phyloP scores from a whole-genome alignment of 176 grass and related monocot genomes.

The Aechmea fasciata region DNA sequence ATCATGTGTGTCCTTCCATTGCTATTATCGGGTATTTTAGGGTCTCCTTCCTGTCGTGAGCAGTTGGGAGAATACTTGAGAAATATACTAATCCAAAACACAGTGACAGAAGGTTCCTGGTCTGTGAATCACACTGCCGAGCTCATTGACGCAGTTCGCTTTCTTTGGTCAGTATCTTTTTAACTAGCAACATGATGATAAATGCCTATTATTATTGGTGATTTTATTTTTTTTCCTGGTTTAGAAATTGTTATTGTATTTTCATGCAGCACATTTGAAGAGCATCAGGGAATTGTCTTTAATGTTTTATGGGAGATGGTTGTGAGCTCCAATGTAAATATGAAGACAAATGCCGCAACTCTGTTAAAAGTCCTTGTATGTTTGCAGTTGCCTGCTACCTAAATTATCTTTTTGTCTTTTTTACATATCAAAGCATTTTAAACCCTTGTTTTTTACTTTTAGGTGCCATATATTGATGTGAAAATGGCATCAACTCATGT shows the following conservation, averaged over 20 bases:
- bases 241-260: constrained; percentile 5
- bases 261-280: constrained; percentile 67
- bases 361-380: constrained; percentile 90
- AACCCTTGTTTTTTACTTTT: constrained; percentile 21
- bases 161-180: constrained; percentile 68
- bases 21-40: constrained; percentile 86
- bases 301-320: constrained; percentile 98
- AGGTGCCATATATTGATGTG: constrained; percentile 73
- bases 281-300: constrained; percentile 78
- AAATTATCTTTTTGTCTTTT: constrained; percentile 13
- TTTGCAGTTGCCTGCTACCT: constrained; percentile 17
- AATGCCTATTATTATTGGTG: not conserved
- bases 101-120: constrained; percentile 51
- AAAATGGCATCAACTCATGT: constrained; percentile 83
- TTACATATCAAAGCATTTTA: constrained; percentile 18
- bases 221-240: not conserved
- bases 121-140: constrained; percentile 58
- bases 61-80: constrained; percentile 74
- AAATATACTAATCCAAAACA: constrained; percentile 74
- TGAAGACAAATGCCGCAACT: constrained; percentile 72
- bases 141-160: constrained; percentile 72
- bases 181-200: not conserved
- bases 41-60: constrained; percentile 47
- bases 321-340: constrained; percentile 58
- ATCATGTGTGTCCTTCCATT: constrained; percentile 76